These are phyloP conservation scores for Claviceps citrina DNA, from an alignment of 2,329 filamentous ascomycete species.

Conservation along the genomic window DNA sequence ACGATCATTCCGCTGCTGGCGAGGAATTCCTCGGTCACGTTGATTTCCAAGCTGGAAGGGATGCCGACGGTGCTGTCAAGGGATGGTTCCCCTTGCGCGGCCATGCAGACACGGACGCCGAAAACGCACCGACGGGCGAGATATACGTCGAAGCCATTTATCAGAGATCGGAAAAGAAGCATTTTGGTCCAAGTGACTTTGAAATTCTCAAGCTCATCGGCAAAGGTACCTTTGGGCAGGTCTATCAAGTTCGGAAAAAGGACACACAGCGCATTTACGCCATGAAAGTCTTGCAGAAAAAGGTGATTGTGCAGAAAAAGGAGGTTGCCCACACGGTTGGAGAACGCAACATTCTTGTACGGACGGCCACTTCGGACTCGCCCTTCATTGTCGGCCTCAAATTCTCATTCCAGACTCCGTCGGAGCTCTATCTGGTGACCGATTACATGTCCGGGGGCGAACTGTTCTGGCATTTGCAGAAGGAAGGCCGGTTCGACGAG, in stretches of 20 bases:
- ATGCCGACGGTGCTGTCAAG: constrained; percentile 54
- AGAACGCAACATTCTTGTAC: constrained; percentile 90
- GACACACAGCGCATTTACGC: constrained; percentile 93
- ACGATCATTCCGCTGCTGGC: constrained; percentile 63
- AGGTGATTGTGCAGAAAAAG: constrained; percentile 99
- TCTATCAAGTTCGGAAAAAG: constrained; percentile 96
- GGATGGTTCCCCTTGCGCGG: constrained; percentile 76
- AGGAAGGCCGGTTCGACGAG: constrained; percentile 90
- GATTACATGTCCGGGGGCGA: constrained; percentile 99
- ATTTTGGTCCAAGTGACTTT: constrained; percentile 90
- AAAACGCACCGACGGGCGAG: constrained; percentile 70
- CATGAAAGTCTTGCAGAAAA: constrained; percentile 98
- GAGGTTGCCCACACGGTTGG: constrained; percentile 95
- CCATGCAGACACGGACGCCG: constrained; percentile 52
- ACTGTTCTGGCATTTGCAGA: constrained; percentile 96
- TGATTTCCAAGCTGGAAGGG: constrained; percentile 54
- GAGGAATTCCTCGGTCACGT: constrained; percentile 90
- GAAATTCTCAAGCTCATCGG: constrained; percentile 91
- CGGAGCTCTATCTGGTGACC: constrained; percentile 93
- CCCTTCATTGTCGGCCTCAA: constrained; percentile 97
- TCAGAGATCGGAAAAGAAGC: constrained; percentile 74
- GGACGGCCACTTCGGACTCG: constrained; percentile 88
- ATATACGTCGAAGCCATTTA: constrained; percentile 77
- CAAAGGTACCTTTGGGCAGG: constrained; percentile 95
- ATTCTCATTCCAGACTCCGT: constrained; percentile 95